Base-by-base conservation (phyloP, 2,329 filamentous ascomycete species). In the Cladosporium sp. region DNA sequence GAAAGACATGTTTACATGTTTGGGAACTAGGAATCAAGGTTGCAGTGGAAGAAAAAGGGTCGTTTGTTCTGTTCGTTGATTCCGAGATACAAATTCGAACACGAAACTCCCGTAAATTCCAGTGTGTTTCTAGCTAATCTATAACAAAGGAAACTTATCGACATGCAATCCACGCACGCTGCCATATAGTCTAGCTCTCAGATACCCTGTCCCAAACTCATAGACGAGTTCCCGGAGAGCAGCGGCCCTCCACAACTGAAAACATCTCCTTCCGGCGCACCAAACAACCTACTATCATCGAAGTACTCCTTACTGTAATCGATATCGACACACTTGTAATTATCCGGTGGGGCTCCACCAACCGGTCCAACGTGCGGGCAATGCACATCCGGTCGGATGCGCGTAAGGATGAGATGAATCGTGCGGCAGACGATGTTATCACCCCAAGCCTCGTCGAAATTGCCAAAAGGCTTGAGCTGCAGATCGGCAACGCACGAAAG, bases 391-490 rank as follows among this genome's bases (percentile, higher is more conserved):
- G 74, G 74, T 32, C 72, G 51, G 18, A 74, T 66, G 21, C 59
- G 57, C 1, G 74, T 73, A 30, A 82, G 72, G 24, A 82, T 72
- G 30, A 81, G 66, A 68, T 82, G 80, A 49, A 82, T 79, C 8
- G 72, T 75, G 2, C 80, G 72, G 68, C 79, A 82, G 30, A 79
- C 79, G 10, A 82, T 70, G 60, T 81, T 81, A 67, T 83, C 79
- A 11, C 78, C 80, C 78, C 79, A 82, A 0, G 77, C 76, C 67
- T 81, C 77, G 61, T 81, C 78, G 63, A 80, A 82, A 36, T 70
- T 78, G 1, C 80, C 80, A 64, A 78, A 81, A 0, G 71, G 67
- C 71, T 80, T 80, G 44, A 64, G 24, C 11, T 71, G 72, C 36
- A 81, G 69, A 6, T 70, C 64, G 2, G 68, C 49, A 2, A 79